Evolutionary conservation across 768 basidiomycete genomes (phyloP), one percentile per base, ranked within the genome.

Genomic region (Candolleomyces efflorescens): DNA sequence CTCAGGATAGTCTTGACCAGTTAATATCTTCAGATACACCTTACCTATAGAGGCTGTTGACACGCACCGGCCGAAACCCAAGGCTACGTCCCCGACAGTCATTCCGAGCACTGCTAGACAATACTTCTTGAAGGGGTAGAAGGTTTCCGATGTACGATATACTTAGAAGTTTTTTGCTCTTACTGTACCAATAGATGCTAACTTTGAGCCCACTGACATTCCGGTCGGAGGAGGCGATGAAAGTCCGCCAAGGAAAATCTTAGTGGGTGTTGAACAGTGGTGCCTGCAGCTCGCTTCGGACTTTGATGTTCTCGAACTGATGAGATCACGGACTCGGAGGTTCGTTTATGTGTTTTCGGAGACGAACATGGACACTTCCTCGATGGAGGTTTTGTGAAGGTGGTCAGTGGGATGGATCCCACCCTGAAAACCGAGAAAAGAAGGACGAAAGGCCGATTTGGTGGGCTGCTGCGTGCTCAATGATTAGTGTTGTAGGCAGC

Each of bases 11-110:
- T 36, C 56, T 37, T 58, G 23, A 20, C 56, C 26, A 41, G 54
- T 61, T 32, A 51, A 12, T 36, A 51, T 32, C 32, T 51, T 22
- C 55, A 93, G 92, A 52, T 98, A 94, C 70, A 80, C 90, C 0
- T 75, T 98, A 3, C 94, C 94, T 10, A 98, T 98, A 65, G 80
- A 79, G 23, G 96, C 96, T 1, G 96, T 98, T 24, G 92, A 98
- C 71, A 98, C 95, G 0, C 94, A 96, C 70, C 85, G 95, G 45
- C 79, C 81, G 20, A 83, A 83, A 62, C 82, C 82, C 32, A 80
- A 77, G 59, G 69, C 68, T n/a, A 60, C 69, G 22, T 63, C 72
- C n/a, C 71, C 70, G 5, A 60, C 62, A 0, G 69, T 72, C 17
- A 69, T 73, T 39, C 58, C 69, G 3, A 67, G 73, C 12, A 71